phyloP scores from a whole-genome alignment of 129 eudicot genomes.

The carrot (Daucus carota) region DH1_v3.0 NC_030384.2:43783501-43784000 shows the following conservation, averaged over 20 bases:
- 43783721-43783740: neutral
- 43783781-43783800: neutral
- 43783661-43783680: too few species aligned
- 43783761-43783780: neutral
- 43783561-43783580: too few species aligned
- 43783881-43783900: neutral
- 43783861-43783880: neutral
- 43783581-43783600: too few species aligned
- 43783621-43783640: too few species aligned
- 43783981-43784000: too few species aligned
- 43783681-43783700: too few species aligned
- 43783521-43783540: too few species aligned
- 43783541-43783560: too few species aligned
- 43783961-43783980: neutral
- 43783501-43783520: too few species aligned
- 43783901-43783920: neutral
- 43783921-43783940: neutral
- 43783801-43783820: neutral
- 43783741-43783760: neutral
- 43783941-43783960: neutral
- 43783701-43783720: too few species aligned
- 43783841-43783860: neutral
- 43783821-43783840: neutral
- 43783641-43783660: too few species aligned
- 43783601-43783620: too few species aligned